Evolutionary conservation across 2,329 filamentous ascomycete species (phyloP).

Genomic region (Simplicillium aogashimaense): DNA sequence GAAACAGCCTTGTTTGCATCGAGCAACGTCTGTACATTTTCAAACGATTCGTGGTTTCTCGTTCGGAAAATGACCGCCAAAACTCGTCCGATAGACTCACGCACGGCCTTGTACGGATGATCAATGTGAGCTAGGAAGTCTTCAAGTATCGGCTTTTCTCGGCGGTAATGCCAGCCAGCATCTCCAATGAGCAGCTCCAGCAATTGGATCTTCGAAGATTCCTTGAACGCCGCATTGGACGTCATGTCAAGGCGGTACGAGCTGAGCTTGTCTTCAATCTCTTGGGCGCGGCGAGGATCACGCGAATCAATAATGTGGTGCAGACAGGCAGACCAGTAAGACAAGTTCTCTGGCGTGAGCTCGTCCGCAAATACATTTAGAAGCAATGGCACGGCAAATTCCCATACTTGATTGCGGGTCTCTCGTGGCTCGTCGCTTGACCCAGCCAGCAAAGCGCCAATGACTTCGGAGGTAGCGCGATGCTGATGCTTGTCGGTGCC

Average conservation of each 20-base stretch:
- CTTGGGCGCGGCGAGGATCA: slow-evolving; percentile 79
- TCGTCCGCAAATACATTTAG: slow-evolving; percentile 81
- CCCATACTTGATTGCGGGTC: slow-evolving; percentile 71
- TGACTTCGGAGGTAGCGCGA: slow-evolving; percentile 85
- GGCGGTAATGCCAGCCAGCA: slow-evolving; percentile 90
- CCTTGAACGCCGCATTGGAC: slow-evolving; percentile 97
- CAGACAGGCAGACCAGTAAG: slow-evolving; percentile 91
- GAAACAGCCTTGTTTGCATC: slow-evolving; percentile 70
- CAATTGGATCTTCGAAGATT: slow-evolving; percentile 90
- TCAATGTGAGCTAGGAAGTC: slow-evolving; percentile 88
- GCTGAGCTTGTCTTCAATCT: slow-evolving; percentile 72
- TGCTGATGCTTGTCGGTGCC: slow-evolving; percentile 97
- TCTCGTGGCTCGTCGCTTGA: slow-evolving; percentile 69
- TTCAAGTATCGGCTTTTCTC: slow-evolving; percentile 77
- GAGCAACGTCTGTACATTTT: slow-evolving; percentile 65
- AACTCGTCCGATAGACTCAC: slow-evolving; percentile 86
- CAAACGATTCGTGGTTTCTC: slow-evolving; percentile 88
- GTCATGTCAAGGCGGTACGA: slow-evolving; percentile 86
- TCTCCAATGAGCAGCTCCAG: slow-evolving; percentile 82
- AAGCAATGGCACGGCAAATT: slow-evolving; percentile 81
- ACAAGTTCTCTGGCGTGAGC: slow-evolving; percentile 84
- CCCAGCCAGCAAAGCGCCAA: slow-evolving; percentile 74
- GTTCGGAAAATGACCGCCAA: slow-evolving; percentile 84
- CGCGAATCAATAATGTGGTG: slow-evolving; percentile 82
- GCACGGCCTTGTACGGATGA: slow-evolving; percentile 94